Percentiles rank a stretch among this genome's conserved stretches.
Conservation (phyloP, 179 eudicot species). For the Beta macrorhiza region DNA sequence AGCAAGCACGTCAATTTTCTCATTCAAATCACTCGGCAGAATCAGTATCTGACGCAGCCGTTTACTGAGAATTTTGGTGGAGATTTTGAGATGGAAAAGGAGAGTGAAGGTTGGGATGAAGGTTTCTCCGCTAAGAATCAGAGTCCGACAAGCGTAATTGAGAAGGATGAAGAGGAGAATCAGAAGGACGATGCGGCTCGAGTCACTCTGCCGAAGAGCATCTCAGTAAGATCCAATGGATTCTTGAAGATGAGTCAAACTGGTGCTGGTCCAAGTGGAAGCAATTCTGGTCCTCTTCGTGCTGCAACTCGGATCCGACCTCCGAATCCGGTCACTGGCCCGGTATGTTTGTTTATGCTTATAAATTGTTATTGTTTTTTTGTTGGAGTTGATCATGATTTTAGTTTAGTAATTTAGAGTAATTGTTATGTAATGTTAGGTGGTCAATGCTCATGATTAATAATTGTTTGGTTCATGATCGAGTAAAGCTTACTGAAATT, state of each 20-base stretch:
- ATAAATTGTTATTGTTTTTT: not conserved
- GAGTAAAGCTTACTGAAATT: no score
- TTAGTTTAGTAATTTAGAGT: not conserved
- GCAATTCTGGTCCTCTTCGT: constrained; percentile 23
- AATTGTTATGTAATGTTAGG: not conserved
- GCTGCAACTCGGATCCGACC: constrained; percentile 22
- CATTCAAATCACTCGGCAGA: constrained; percentile 35
- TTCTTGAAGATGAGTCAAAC: constrained; percentile 48
- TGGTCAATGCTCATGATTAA: not conserved
- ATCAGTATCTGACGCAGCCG: constrained; percentile 9
- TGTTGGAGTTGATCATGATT: not conserved
- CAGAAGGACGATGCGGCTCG: constrained; percentile 34
- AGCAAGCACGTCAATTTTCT: constrained; percentile 42
- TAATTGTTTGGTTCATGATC: not conserved
- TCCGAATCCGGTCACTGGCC: constrained; percentile 21
- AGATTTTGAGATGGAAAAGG: constrained; percentile 19
- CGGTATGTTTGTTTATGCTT: constrained; percentile 22
- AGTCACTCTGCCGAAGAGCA: constrained; percentile 68
- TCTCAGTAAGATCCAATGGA: constrained; percentile 71
- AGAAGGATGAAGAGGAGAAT: constrained; percentile 26
- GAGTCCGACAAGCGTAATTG: constrained; percentile 24
- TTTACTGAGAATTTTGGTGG: constrained; percentile 23
- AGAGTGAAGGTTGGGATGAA: constrained; percentile 24
- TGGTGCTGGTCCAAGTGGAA: constrained; percentile 19
- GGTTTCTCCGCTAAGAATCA: constrained; percentile 2